A percentile compares a stretch with the other conserved stretches of the same genome.
phyloP scores from a whole-genome alignment of 306 rosid species.

The Corylus avellana region DNA sequence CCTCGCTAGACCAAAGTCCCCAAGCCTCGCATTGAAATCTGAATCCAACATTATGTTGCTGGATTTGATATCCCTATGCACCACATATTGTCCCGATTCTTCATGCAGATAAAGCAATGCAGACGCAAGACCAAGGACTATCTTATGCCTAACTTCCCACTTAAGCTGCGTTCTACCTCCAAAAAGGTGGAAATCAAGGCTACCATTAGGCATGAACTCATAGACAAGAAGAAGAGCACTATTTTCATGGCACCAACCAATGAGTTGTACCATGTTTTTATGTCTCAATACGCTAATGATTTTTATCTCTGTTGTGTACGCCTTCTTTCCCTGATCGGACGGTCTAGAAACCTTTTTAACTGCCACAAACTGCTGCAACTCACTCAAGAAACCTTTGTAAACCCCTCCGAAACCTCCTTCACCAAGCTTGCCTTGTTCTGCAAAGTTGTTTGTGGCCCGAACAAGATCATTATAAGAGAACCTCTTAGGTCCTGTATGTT shows the following conservation, averaged over 20 bases:
- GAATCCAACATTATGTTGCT: conserved; percentile 40
- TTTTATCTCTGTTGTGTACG: conserved; percentile 45
- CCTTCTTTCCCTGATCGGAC: conserved; percentile 35
- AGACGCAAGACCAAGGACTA: conserved; percentile 34
- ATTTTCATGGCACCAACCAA: conserved; percentile 50
- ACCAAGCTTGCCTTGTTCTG: conserved; percentile 38
- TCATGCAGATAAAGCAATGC: conserved; percentile 44
- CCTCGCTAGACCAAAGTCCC: too few relatives aligned
- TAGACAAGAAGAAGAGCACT: conserved; percentile 41
- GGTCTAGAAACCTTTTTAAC: conserved; percentile 43
- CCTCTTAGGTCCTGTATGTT: conserved; percentile 26
- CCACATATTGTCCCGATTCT: conserved; percentile 46
- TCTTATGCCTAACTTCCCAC: conserved; percentile 40
- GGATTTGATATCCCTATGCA: conserved; percentile 52
- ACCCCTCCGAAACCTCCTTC: conserved; percentile 52
- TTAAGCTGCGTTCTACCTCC: conserved; percentile 11
- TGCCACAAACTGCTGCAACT: conserved; percentile 29
- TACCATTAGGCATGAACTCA: conserved; percentile 44
- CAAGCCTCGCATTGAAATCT: too few relatives aligned
- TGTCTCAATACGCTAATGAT: conserved; percentile 45
- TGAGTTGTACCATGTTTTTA: conserved; percentile 39
- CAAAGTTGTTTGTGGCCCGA: conserved; percentile 35
- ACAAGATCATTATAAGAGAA: conserved; percentile 40
- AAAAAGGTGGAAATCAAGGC: conserved; percentile 43
- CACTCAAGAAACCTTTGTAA: conserved; percentile 40